Percentiles rank a stretch among this genome's conserved stretches.
Evolutionary conservation across 495 filamentous ascomycete genomes (phyloP).

Genomic region (Trichoderma erinaceum): DNA sequence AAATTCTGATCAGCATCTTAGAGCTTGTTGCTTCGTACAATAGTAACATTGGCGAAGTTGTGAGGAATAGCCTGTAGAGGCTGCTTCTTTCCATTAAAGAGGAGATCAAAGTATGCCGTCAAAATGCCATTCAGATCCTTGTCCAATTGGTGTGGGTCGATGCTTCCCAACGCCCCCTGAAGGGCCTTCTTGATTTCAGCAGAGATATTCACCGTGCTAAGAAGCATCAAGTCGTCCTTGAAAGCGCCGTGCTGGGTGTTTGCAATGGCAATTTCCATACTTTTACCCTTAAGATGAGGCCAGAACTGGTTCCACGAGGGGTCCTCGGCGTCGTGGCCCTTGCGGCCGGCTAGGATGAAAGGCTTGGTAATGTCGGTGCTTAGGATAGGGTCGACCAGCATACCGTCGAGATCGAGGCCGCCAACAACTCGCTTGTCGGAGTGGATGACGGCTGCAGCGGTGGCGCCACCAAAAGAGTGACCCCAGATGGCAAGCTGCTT

Average conservation of each 20-base stretch:
- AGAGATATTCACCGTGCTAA: not conserved
- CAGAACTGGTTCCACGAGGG: not conserved
- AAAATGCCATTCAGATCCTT: not conserved
- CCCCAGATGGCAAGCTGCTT: not conserved
- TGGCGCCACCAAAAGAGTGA: not conserved
- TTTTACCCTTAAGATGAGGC: not conserved
- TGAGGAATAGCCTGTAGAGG: not conserved
- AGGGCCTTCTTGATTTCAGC: not conserved
- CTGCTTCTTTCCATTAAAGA: not conserved
- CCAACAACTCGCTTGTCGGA: not conserved
- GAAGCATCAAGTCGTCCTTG: conserved; percentile 2
- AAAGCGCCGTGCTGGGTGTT: not conserved
- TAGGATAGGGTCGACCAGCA: not conserved
- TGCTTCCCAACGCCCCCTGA: not conserved
- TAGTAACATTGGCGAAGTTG: not conserved
- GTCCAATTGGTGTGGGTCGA: not conserved
- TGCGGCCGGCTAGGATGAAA: conserved; percentile 6
- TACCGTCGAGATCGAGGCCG: not conserved
- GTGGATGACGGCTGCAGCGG: not conserved
- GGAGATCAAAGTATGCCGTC: not conserved
- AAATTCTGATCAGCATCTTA: not conserved
- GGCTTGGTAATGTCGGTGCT: not conserved
- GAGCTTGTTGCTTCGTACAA: not conserved
- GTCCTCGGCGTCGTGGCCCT: not conserved
- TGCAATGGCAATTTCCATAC: not conserved